These are phyloP conservation scores for Lentinula novae-zelandiae DNA, from an alignment of 1,284 basidiomycete genomes.

Conservation along the genomic window DNA sequence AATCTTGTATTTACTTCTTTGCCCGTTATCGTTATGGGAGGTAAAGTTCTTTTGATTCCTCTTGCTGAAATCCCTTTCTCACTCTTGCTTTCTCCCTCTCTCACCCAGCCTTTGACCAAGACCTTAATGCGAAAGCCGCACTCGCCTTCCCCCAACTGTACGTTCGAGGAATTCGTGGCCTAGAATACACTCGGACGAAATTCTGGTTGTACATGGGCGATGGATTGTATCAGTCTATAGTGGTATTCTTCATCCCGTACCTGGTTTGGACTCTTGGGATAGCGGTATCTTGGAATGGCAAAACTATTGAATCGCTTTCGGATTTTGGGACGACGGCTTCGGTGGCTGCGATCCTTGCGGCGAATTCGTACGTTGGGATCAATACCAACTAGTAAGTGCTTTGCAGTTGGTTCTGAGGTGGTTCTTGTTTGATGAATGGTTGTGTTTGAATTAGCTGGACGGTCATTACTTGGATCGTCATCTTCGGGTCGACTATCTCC, in stretches of 20 bases:
- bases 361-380: slow-evolving; percentile 86
- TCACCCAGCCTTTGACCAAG: slow-evolving; percentile 85
- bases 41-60: slow-evolving; percentile 34
- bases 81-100: neutral
- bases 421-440: slow-evolving; percentile 13
- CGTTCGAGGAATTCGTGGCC: slow-evolving; percentile 85
- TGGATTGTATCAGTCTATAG: slow-evolving; percentile 87
- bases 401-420: slow-evolving; percentile 5
- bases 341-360: slow-evolving; percentile 82
- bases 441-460: slow-evolving; percentile 65
- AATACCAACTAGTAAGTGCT: slow-evolving; percentile 80
- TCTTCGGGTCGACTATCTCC: slow-evolving; percentile 75
- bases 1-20: slow-evolving; percentile 94
- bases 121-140: slow-evolving; percentile 87
- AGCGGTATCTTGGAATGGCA: slow-evolving; percentile 69
- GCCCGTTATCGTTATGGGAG: slow-evolving; percentile 88
- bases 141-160: slow-evolving; percentile 94
- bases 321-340: slow-evolving; percentile 94
- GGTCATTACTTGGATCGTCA: slow-evolving; percentile 77
- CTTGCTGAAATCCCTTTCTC: slow-evolving; percentile 3
- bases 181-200: slow-evolving; percentile 88
- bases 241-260: slow-evolving; percentile 91
- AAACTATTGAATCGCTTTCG: slow-evolving; percentile 71
- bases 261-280: slow-evolving; percentile 68
- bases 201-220: slow-evolving; percentile 97